Base-by-base conservation (phyloP, 192 early-diverging fungal species). In the Coemansia reversa region DNA sequence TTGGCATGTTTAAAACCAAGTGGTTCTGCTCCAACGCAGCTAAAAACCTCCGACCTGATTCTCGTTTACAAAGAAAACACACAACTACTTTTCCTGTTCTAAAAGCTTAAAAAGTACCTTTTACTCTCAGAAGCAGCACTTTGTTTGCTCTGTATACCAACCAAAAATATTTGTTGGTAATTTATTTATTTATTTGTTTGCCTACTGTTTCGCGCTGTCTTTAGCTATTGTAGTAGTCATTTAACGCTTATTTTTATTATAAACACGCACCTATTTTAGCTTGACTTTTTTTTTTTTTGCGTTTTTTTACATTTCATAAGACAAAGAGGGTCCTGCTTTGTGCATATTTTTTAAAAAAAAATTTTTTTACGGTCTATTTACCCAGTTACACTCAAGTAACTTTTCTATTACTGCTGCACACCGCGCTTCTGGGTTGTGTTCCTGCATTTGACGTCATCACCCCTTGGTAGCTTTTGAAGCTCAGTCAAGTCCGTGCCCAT, bases 111-210 rank as follows among this genome's bases (percentile, higher is more conserved):
- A 45, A 14, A 45, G 39, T 45, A 45, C 14, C 39, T 45, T 16
- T 45, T 45, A 14, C 39, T 45, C 16, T 45, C 8, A 16, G 39
- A 45, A 45, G 3, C 12, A 45, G 39, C 39, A 45, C 8, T 14
- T 45, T 14, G 39, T 45, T 45, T 45, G 12, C 39, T 45, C 39
- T 45, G 39, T 45, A 11, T 45, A 45, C 16, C 12, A 45, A 45
- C 39, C 39, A 45, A 14, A 16, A 45, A 45, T 12, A 45, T 16
- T 45, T 45, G 39, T 14, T 45, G 39, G 39, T 45, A 39, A 7
- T 39, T 39, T 45, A 45, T 45, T 45, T 45, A 45, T 45, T 45
- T 45, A 45, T 45, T 45, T 45, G 39, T 45, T 45, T 45, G 12
- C 16, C 14, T 45, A 45, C 39, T 45, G 39, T 45, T 45, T 45